Evolutionary conservation across 345 rosid species (phyloP).

Genomic region (Syzygium aqueum): DNA sequence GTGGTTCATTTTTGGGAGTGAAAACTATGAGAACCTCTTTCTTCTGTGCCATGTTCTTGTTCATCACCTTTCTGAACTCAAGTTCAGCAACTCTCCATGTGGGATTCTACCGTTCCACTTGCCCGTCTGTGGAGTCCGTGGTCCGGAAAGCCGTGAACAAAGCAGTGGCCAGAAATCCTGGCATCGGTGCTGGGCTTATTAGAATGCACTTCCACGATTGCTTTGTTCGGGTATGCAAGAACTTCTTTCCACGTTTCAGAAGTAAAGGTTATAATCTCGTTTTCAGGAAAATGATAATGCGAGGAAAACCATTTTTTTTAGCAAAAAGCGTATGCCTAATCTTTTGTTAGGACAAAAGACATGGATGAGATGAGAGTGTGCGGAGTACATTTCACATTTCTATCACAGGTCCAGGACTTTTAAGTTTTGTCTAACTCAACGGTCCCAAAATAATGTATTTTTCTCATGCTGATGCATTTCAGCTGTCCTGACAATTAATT

Average conservation of each 20-base stretch:
- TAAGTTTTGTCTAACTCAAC: not conserved
- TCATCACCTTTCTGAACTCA: not conserved
- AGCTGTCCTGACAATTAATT: not conserved
- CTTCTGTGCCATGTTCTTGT: not conserved
- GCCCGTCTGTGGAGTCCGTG: slow-evolving; percentile 7
- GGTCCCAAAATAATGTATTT: not conserved
- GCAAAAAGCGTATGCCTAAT: not conserved
- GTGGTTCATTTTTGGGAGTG: not conserved
- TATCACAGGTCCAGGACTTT: not conserved
- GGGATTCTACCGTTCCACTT: slow-evolving; percentile 9
- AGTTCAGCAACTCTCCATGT: not conserved
- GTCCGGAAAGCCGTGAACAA: slow-evolving; percentile 6
- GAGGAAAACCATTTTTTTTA: not conserved
- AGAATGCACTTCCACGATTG: slow-evolving; percentile 23
- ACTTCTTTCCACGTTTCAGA: not conserved
- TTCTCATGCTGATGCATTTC: not conserved
- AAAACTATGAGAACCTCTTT: not conserved
- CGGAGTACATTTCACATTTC: not conserved
- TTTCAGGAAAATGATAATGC: not conserved
- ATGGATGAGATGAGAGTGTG: not conserved
- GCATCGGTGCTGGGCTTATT: slow-evolving; percentile 10
- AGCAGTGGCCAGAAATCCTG: slow-evolving; percentile 7
- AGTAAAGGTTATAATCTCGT: not conserved
- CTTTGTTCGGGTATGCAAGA: not conserved
- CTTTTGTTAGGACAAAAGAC: not conserved